phyloP scores from a whole-genome alignment of 2,329 filamentous ascomycete species.

The Microdochium bolleyi region DNA sequence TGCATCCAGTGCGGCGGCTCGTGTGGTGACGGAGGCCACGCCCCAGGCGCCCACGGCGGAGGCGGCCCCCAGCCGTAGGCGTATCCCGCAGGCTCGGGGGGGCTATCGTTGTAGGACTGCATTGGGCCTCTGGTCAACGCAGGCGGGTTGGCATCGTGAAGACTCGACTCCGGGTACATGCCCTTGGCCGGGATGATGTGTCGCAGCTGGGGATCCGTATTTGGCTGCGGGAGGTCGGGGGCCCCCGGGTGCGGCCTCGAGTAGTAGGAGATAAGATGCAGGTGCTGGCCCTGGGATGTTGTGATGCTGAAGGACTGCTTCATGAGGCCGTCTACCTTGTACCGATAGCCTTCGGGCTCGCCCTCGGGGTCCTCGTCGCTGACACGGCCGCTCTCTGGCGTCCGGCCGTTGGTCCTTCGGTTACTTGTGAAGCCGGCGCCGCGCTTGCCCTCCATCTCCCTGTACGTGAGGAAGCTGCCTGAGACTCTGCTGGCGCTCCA shows the following conservation, averaged over 20 bases:
- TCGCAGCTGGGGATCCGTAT: constrained; percentile 69
- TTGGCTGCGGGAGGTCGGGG: constrained; percentile 71
- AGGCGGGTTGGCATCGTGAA: constrained; percentile 76
- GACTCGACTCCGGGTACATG: constrained; percentile 93
- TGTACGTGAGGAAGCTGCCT: constrained; percentile 93
- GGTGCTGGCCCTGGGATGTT: constrained; percentile 77
- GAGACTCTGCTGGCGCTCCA: constrained; percentile 98
- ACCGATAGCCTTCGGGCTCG: constrained; percentile 84
- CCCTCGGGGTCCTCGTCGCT: constrained; percentile 82
- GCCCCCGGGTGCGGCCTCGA: constrained; percentile 68
- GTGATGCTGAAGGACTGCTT: constrained; percentile 99
- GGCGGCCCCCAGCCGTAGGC: constrained; percentile 30
- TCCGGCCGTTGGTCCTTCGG: constrained; percentile 59
- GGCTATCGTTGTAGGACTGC: constrained; percentile 32
- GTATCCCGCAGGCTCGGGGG: constrained; percentile 24
- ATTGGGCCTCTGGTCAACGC: constrained; percentile 72
- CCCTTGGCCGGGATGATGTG: constrained; percentile 84
- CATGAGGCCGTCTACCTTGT: constrained; percentile 96
- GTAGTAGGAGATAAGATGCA: constrained; percentile 97
- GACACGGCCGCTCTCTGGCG: constrained; percentile 71
- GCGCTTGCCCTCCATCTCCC: constrained; percentile 98
- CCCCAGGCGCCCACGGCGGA: constrained; percentile 14
- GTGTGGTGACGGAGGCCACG: constrained; percentile 29
- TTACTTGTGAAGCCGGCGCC: constrained; percentile 64
- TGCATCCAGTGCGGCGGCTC: constrained; percentile 28